Percentiles rank a stretch among this genome's conserved stretches.
phyloP scores from a whole-genome alignment of 2,329 filamentous ascomycete genomes.

The Aspergillus costaricaensis region DNA sequence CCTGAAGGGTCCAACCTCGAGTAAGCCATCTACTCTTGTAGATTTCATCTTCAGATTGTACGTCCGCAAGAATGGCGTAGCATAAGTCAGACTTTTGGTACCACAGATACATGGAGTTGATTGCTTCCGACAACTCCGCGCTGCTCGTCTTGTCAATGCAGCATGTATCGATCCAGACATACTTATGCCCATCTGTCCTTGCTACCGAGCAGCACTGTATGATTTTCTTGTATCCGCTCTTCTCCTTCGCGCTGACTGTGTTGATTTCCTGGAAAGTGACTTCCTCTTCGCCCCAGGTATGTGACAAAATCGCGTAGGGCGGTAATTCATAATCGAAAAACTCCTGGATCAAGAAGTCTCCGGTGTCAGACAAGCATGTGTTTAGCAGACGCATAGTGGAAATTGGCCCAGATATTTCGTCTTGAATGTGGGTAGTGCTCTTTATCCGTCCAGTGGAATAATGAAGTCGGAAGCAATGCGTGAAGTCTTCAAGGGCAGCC shows the following conservation, averaged over 20 bases:
- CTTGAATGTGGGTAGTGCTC: too few relatives aligned
- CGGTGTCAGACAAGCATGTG: too few relatives aligned
- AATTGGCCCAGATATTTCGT: too few relatives aligned
- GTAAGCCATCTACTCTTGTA: not conserved
- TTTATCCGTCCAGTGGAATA: too few relatives aligned
- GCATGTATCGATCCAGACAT: not conserved
- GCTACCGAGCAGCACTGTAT: not conserved
- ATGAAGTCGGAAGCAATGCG: too few relatives aligned
- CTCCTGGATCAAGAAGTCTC: not conserved
- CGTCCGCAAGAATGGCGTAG: not conserved
- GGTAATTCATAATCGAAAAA: not conserved
- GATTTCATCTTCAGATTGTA: not conserved
- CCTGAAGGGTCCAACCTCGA: not conserved
- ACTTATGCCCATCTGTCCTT: not conserved
- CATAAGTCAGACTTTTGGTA: not conserved
- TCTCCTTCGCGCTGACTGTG: rapidly evolving
- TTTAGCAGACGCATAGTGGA: too few relatives aligned
- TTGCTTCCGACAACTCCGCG: not conserved
- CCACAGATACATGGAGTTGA: not conserved
- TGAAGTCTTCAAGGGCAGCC: too few relatives aligned
- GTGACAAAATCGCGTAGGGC: not conserved
- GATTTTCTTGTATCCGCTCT: not conserved
- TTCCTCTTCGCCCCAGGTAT: not conserved
- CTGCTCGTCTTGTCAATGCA: not conserved
- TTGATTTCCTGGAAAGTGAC: not conserved